Evolutionary conservation across 1,284 basidiomycete species (phyloP), one percentile per base, ranked within the genome.

Genomic region (Moniliella sp.): DNA sequence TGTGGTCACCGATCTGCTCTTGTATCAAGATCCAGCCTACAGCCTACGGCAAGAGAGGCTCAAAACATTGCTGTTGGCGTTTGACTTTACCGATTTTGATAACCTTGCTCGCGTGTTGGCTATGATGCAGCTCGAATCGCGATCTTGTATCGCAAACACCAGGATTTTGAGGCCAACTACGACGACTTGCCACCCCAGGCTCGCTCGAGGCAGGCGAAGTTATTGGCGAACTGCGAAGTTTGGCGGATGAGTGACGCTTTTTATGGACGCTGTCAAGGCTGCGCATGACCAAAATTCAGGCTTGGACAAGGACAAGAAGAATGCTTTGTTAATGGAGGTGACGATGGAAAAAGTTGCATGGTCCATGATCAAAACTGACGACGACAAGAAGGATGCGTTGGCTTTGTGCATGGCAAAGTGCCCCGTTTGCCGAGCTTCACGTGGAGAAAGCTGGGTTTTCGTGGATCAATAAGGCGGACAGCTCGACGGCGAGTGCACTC

Each of bases 301-400:
- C 19, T 41, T 45, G 7, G 56, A 73, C 8, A 77, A 78, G 38
- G 73, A 76, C 39, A 77, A 81, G 30, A 64, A 66, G 48, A 78
- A 78, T 0, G 79, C 82, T 1, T 66, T 86, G 23, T 69, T 80
- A 25, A 62, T 93, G 15, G 75, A 80, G 45, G 74, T 81, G 0
- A 74, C 74, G 4, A 82, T 82, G 0, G 72, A 75, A 5, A 78
- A 86, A 54, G 75, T 97, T 31, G 82, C 80, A 0, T 97, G 86
- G 84, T 72, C 73, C 45, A 91, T 97, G 82, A n/a, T 42, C 69
- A 75, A 34, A 62, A 71, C 12, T 45, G 45, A 21, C 69, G 69
- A 27, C 71, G 76, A 32, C 68, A 86, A n/a, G 8, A 18, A 67
- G n/a, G n/a, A n/a, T n/a, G n/a, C n/a, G n/a, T n/a, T n/a, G n/a